A percentile compares a stretch with the other conserved stretches of the same genome.
Conservation (phyloP, 2,329 filamentous ascomycete genomes). For the Polytolypa hystricis region DNA sequence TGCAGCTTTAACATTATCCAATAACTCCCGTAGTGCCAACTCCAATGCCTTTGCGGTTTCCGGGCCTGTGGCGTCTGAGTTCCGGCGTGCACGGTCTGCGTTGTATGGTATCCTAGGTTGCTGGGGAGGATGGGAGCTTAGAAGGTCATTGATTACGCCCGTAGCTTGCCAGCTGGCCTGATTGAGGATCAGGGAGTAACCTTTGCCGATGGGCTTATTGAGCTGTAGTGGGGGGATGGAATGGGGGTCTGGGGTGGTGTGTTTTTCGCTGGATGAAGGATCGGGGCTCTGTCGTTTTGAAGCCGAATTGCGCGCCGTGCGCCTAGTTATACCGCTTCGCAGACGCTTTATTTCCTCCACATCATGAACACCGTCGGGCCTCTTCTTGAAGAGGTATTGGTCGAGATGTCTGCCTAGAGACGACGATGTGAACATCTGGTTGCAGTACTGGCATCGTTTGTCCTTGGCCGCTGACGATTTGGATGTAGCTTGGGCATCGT, state of each 20-base stretch:
- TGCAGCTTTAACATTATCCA: constrained; percentile 71
- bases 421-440: constrained; percentile 83
- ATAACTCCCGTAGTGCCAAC: constrained; percentile 69
- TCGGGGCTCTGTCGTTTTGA: constrained; percentile 53
- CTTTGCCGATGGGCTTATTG: constrained; percentile 24
- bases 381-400: constrained; percentile 86
- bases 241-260: constrained; percentile 22
- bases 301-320: constrained; percentile 61
- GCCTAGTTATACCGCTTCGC: constrained; percentile 72
- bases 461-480: constrained; percentile 58
- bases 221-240: constrained; percentile 24
- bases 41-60: constrained; percentile 78
- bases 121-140: constrained; percentile 26
- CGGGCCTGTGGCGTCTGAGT: constrained; percentile 55
- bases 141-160: constrained; percentile 66
- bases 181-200: constrained; percentile 42
- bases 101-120: constrained; percentile 10
- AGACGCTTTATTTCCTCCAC: constrained; percentile 79
- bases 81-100: constrained; percentile 50
- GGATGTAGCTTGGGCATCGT: constrained; percentile 10
- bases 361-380: constrained; percentile 84
- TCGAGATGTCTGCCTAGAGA: constrained; percentile 89
- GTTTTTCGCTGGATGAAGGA: constrained; percentile 38
- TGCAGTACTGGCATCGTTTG: constrained; percentile 77
- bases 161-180: constrained; percentile 63